Base-by-base conservation (phyloP, 2,329 filamentous ascomycete genomes). In the Pestalotiopsis sp. region DNA sequence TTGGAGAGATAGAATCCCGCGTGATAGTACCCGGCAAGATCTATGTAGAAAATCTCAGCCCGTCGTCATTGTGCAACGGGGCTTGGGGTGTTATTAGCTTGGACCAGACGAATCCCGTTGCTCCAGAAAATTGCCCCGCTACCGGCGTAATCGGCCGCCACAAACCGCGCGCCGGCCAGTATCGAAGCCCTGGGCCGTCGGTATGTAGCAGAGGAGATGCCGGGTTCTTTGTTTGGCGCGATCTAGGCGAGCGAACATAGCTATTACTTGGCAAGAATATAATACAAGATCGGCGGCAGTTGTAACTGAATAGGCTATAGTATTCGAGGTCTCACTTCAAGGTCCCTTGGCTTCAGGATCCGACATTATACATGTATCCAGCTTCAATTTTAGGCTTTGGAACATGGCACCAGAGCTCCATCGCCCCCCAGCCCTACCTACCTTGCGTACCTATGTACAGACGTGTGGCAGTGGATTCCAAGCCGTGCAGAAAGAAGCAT, bases 61-160 rank as follows among this genome's bases (percentile, higher is more conserved):
- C 23, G 61, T 31, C 61, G 61, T 64, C 61, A 64, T 64, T 45
- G 61, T 49, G 61, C 40, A 45, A 64, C 40, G 38, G 38, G 40
- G n/a, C 61, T 64, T 25, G 17, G 31, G 25, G 38, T 14, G 61
- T 64, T 40, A 49, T 64, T 49, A 62, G 36, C 59, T 40, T 41
- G 36, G 59, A 23, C 36, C 31, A 62, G 59, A 62, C 23, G 25
- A 59, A 31, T 62, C n/a, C 59, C 36, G 31, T 25, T 27, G 61
- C 61, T 45, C 40, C 11, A 17, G 20, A 25, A 52, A 31, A 64
- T 41, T 49, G 61, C 61, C 61, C 61, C 61, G 61, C 61, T 64
- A 64, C 61, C 61, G 61, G 61, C 61, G n/a, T 52, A 20, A 52
- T 52, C 45, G 45, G 45, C 45, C 45, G 45, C 45, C 45, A 52